Base-by-base conservation (phyloP, 768 basidiomycete genomes). In the Plicaturopsis crispa region DNA sequence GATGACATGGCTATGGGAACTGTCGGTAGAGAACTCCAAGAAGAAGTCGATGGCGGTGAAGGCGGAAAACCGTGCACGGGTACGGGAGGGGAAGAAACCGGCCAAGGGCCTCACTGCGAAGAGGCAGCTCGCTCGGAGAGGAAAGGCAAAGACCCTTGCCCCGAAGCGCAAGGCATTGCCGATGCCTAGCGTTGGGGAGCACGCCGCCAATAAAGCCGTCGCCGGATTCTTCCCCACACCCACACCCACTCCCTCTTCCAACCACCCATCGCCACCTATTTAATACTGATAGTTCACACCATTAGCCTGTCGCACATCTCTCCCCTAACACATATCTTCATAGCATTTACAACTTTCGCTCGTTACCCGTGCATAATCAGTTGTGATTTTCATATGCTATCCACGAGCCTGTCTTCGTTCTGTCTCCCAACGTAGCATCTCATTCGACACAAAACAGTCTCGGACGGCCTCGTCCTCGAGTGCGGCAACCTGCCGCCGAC, bases 371-470 rank as follows among this genome's bases (percentile, higher is more conserved):
- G 14, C 26, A 28, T 14, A 14, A 8, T 14, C 10, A 8, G 26
- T 28, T 14, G 14, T 28, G 8, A 14, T 8, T 8, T 28, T 28
- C 26, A 8, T 8, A 8, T 14, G 8, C 8, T 8, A 28, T 14
- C 8, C 14, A 28, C 8, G 8, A 8, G 26, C 26, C 14, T 8
- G 26, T 28, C 45, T 49, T 40, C 48, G 59, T 13, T 55, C 47
- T 37, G 56, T 59, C 22, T 72, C 70, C 88, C 87, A 89, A 35
- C 69, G 62, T 31, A 62, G 48, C 84, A 88, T 89, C 31, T 74
- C 74, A 36, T 66, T 63, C 10, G 82, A 85, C 20, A 89, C 73
- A 63, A 74, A 80, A 50, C 83, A 86, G 51, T 89, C 80, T 47
- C 66, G 81, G 38, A 89, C 82, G 3, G 70, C 69, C 5, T 65